Percentiles rank a stretch among this genome's conserved stretches.
phyloP scores from a whole-genome alignment of 2,329 filamentous ascomycete genomes.

The Coniochaeta ligniaria region DNA sequence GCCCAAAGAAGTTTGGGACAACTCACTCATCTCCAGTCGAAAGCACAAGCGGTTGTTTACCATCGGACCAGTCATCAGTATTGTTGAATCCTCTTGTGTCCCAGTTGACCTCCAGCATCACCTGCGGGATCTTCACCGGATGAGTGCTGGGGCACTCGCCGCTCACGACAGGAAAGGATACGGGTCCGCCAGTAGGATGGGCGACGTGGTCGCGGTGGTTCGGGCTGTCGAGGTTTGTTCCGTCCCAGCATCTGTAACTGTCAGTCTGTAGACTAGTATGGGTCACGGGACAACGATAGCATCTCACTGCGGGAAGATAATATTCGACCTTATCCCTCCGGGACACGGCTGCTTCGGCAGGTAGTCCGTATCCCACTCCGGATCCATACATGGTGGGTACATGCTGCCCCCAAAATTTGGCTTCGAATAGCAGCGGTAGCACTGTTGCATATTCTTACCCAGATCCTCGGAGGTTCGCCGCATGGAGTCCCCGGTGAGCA shows the following conservation, averaged over 20 bases:
- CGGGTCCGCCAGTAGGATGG: constrained; percentile 15
- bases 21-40: constrained; percentile 20
- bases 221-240: constrained; percentile 4
- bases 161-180: constrained; percentile 1
- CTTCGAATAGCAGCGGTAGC: constrained; percentile 16
- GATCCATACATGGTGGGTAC: background rate
- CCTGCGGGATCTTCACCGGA: constrained; percentile 21
- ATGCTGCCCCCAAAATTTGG: background rate
- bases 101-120: constrained; percentile 33
- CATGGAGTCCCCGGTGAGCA: constrained; percentile 33
- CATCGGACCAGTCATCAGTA: constrained; percentile 23
- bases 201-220: constrained; percentile 23
- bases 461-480: constrained; percentile 4
- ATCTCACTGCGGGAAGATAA: constrained; percentile 17
- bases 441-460: constrained; percentile 22
- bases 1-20: background rate
- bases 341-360: constrained; percentile 15
- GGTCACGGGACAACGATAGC: background rate
- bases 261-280: background rate
- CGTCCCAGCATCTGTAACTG: constrained; percentile 17
- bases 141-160: constrained; percentile 16
- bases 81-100: constrained; percentile 28
- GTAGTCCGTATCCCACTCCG: constrained; percentile 12
- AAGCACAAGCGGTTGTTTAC: constrained; percentile 21
- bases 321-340: constrained; percentile 16